Conservation (phyloP, 2,329 filamentous ascomycete genomes). For the Phaeosphaeria sp. region DNA sequence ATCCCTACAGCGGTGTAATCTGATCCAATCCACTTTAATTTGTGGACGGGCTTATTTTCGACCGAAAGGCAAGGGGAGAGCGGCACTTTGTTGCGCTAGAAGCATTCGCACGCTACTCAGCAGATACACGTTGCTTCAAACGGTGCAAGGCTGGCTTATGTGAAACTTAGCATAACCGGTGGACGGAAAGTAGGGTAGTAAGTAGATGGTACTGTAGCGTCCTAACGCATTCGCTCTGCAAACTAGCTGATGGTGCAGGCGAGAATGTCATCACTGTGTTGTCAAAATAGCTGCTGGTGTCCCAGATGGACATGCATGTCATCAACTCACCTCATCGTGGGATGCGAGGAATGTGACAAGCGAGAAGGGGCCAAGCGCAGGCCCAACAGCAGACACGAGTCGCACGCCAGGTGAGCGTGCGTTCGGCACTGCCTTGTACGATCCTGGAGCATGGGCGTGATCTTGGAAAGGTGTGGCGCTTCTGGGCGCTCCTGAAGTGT, state of each 20-base stretch:
- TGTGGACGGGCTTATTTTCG: slow-evolving; percentile 9
- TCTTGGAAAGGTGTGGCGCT: slow-evolving; percentile 3
- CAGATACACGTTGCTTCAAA: background rate
- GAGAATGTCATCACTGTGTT: background rate
- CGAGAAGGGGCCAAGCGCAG: slow-evolving; percentile 3
- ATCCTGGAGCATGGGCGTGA: background rate
- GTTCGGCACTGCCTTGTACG: background rate
- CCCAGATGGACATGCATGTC: background rate
- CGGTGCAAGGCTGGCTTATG: slow-evolving; percentile 3
- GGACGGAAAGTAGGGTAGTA: background rate
- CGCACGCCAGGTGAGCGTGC: background rate
- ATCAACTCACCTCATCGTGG: background rate
- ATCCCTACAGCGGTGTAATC: slow-evolving; percentile 11
- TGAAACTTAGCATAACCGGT: slow-evolving; percentile 10
- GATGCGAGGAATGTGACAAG: background rate
- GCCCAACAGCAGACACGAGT: slow-evolving; percentile 3
- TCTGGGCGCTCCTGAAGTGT: background rate
- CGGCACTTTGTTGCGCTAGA: background rate
- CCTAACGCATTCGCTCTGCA: slow-evolving; percentile 1
- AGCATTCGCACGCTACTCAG: background rate
- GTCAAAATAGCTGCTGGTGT: background rate
- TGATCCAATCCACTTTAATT: slow-evolving; percentile 18
- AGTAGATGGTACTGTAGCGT: background rate
- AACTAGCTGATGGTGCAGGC: background rate
- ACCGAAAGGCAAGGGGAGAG: background rate